phyloP scores from a whole-genome alignment of 129 eudicot species.

The Flaveria bidentis region DNA sequence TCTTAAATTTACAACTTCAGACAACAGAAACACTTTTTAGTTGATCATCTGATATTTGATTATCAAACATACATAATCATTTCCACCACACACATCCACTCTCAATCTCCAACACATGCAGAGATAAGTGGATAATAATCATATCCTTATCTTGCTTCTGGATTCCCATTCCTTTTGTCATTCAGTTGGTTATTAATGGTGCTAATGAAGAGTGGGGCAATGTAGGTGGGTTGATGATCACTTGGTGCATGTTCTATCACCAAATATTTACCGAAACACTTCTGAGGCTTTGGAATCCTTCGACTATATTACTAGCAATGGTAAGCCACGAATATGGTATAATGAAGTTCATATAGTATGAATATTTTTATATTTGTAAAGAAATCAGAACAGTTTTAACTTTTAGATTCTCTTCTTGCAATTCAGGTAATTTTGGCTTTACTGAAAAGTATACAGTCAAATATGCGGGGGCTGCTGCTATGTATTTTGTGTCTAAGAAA shows the following conservation, averaged over 20 bases:
- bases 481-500: conserved; percentile 58
- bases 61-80: not conserved
- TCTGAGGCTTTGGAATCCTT: conserved; percentile 73
- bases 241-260: conserved; percentile 68
- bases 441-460: conserved; percentile 46
- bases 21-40: not conserved
- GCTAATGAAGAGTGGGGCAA: conserved; percentile 19
- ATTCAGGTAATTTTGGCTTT: conserved; percentile 47
- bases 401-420: conserved; percentile 1
- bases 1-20: not conserved
- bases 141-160: not conserved
- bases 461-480: conserved; percentile 61
- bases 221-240: conserved; percentile 76
- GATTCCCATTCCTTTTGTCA: conserved; percentile 9
- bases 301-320: conserved; percentile 61
- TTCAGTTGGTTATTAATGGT: not conserved
- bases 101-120: not conserved
- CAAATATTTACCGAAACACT: conserved; percentile 62
- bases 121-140: not conserved
- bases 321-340: conserved; percentile 33
- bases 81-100: not conserved
- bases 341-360: not conserved
- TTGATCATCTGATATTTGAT: not conserved
- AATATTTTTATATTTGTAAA: not conserved
- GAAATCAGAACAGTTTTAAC: not conserved